Percentiles rank a stretch among this genome's conserved stretches.
These are phyloP conservation scores for Mycena belliarum DNA, from an alignment of 768 basidiomycete species.

Conservation along the genomic window DNA sequence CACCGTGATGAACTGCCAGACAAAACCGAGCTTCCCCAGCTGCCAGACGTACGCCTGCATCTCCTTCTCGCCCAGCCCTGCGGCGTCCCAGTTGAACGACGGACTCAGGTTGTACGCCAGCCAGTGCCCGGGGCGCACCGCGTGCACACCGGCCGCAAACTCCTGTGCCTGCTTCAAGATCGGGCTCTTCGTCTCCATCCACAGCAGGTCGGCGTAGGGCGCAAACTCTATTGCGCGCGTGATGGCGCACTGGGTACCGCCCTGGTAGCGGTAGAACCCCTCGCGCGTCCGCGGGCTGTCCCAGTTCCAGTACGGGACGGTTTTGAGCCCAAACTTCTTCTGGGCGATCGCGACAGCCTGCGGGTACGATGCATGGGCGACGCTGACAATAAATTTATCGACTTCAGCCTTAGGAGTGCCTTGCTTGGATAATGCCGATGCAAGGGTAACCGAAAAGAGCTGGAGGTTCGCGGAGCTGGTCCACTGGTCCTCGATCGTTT, in stretches of 20 bases:
- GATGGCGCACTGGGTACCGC: conserved; percentile 92
- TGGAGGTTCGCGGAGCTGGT: conserved; percentile 72
- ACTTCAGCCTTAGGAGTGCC: conserved; percentile 50
- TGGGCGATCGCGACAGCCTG: conserved; percentile 76
- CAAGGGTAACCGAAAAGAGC: conserved; percentile 74
- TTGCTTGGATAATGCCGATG: conserved; percentile 64
- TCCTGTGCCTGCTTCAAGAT: conserved; percentile 89
- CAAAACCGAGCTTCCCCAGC: conserved; percentile 92
- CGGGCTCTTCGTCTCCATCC: conserved; percentile 98
- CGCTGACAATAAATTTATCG: conserved; percentile 61
- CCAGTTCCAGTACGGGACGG: conserved; percentile 91
- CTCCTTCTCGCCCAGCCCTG: conserved; percentile 80
- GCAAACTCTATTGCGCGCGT: conserved; percentile 91
- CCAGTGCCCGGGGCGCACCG: conserved; percentile 87
- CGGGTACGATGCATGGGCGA: conserved; percentile 68
- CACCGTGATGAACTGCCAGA: conserved; percentile 99
- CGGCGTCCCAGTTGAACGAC: conserved; percentile 93
- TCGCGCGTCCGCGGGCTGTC: conserved; percentile 92
- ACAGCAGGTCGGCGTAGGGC: conserved; percentile 88
- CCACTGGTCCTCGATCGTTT: conserved; percentile 91
- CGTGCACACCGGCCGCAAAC: conserved; percentile 87
- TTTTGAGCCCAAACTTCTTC: conserved; percentile 72
- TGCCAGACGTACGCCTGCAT: conserved; percentile 93
- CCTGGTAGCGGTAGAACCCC: conserved; percentile 96
- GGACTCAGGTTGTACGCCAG: conserved; percentile 95